Percentiles rank a stretch among this genome's conserved stretches.
Conservation (phyloP, 169 alveolate genomes). For the Eimeria falciformis region DNA sequence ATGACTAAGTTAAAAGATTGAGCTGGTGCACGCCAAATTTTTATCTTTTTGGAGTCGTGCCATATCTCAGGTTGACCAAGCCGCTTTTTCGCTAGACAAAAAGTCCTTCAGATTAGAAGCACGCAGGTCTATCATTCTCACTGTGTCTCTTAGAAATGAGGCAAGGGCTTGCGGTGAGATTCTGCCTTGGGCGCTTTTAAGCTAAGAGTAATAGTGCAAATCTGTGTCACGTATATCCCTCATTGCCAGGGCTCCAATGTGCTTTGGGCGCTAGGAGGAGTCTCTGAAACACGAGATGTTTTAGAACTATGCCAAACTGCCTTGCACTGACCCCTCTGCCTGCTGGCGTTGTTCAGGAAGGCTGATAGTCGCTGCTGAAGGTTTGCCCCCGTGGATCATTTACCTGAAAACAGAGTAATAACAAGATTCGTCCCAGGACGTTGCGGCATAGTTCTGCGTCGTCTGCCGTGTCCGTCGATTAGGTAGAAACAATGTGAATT, state of each 20-base stretch:
- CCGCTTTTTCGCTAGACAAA: conserved; percentile 67
- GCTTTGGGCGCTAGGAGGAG: neutral
- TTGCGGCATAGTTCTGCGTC: too few species aligned
- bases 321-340: neutral
- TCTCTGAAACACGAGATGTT: neutral
- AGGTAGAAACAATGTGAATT: too few species aligned
- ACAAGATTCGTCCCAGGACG: neutral
- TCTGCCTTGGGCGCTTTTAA: neutral
- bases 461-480: too few species aligned
- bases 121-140: conserved; percentile 60
- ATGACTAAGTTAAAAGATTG: too few species aligned
- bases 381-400: conserved; percentile 69
- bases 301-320: neutral
- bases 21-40: too few species aligned
- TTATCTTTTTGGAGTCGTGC: neutral
- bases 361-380: conserved; percentile 69
- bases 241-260: too few species aligned
- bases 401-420: conserved; percentile 70
- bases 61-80: conserved; percentile 68
- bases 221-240: neutral
- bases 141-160: conserved; percentile 40
- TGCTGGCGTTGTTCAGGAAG: conserved; percentile 66
- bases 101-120: conserved; percentile 43
- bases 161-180: conserved; percentile 55
- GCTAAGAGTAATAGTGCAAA: neutral